phyloP scores from a whole-genome alignment of 2,329 filamentous ascomycete genomes.

The Pezicula carpinea region DNA sequence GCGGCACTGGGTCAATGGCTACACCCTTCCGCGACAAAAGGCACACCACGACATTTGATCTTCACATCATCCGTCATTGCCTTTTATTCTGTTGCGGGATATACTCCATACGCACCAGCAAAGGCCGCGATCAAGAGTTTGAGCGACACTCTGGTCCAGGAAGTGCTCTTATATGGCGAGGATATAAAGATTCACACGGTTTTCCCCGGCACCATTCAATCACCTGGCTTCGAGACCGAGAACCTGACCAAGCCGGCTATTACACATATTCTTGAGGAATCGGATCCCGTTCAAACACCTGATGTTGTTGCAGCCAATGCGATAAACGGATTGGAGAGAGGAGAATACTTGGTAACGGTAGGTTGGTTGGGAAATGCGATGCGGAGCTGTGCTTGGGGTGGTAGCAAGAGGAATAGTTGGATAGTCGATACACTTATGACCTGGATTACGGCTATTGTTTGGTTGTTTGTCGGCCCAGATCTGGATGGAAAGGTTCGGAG shows the following conservation, averaged over 20 bases:
- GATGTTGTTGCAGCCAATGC: constrained; percentile 69
- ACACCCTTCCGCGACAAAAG: constrained; percentile 38
- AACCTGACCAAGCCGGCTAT: constrained; percentile 75
- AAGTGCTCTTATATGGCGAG: constrained; percentile 81
- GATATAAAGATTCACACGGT: constrained; percentile 78
- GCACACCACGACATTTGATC: constrained; percentile 69
- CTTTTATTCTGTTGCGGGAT: constrained; percentile 75
- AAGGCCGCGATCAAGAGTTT: constrained; percentile 83
- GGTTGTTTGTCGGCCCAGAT: constrained; percentile 52
- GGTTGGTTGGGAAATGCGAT: constrained; percentile 68
- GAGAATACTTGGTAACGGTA: constrained; percentile 75
- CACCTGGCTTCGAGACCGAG: constrained; percentile 71
- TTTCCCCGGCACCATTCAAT: constrained; percentile 78
- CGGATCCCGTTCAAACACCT: constrained; percentile 75
- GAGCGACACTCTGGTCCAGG: constrained; percentile 77
- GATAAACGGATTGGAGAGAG: constrained; percentile 72
- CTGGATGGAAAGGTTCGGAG: constrained; percentile 53
- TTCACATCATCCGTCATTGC: constrained; percentile 78
- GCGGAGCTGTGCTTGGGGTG: constrained; percentile 56
- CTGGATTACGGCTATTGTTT: constrained; percentile 49
- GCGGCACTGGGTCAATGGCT: constrained; percentile 75
- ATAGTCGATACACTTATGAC: constrained; percentile 53
- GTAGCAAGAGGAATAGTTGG: constrained; percentile 53
- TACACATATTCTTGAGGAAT: constrained; percentile 73
- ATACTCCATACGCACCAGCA: constrained; percentile 74